phyloP scores from a whole-genome alignment of 345 rosid species.

The Hibiscus syriacus region DNA sequence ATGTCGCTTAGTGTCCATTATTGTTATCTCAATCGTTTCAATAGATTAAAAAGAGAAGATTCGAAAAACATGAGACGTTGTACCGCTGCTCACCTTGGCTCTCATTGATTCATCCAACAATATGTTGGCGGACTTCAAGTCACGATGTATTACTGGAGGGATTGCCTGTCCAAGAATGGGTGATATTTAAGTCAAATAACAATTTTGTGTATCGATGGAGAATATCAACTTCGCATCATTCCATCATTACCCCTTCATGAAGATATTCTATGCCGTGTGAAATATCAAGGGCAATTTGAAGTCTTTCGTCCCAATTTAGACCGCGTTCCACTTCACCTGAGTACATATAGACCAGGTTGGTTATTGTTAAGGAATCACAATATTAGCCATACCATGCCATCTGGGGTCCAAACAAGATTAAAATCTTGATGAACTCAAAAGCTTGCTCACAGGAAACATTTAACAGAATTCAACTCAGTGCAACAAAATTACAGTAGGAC shows the following conservation, averaged over 20 bases:
- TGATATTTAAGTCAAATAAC: background rate
- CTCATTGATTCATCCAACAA: slow-evolving; percentile 77
- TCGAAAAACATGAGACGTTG: background rate
- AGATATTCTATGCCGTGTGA: slow-evolving; percentile 94
- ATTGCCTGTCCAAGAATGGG: slow-evolving; percentile 52
- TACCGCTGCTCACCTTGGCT: slow-evolving; percentile 58
- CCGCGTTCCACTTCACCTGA: slow-evolving; percentile 41
- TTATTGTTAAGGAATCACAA: slow-evolving; percentile 1
- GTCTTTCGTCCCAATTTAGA: slow-evolving; percentile 78
- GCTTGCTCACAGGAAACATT: background rate
- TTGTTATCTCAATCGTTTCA: background rate
- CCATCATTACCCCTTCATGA: slow-evolving; percentile 73
- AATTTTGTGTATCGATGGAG: background rate
- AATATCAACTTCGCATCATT: background rate
- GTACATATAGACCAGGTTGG: slow-evolving; percentile 7
- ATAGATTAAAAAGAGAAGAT: background rate
- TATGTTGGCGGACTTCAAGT: slow-evolving; percentile 91
- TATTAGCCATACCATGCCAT: background rate
- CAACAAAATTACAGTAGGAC: background rate
- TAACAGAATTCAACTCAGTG: background rate
- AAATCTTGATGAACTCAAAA: background rate
- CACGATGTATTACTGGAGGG: slow-evolving; percentile 92
- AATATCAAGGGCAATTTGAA: slow-evolving; percentile 77
- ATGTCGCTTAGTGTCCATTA: background rate
- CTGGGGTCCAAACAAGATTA: background rate